Base-by-base conservation (phyloP, 2,329 filamentous ascomycete genomes). In the Ascochyta fabae region DNA sequence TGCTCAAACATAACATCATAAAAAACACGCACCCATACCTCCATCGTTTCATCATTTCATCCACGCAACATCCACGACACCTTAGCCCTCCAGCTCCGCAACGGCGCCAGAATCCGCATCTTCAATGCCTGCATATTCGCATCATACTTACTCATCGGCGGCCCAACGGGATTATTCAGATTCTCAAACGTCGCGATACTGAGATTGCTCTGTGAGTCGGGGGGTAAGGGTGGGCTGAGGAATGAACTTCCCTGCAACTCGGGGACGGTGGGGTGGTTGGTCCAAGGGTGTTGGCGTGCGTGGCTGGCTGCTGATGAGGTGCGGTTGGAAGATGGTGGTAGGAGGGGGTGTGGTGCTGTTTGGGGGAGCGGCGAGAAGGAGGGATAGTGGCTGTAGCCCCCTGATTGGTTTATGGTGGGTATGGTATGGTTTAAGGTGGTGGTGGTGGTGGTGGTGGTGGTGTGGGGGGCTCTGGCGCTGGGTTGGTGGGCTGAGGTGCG, bases 131-230 rank as follows among this genome's bases (percentile, higher is more conserved):
- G 16, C 3, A 46, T 22, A 12, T 52, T 27, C 7, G 49, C 49
- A 13, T 36, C 33, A 16, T 35, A 16, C 2, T 6, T 29, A 8
- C 6, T 26, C 10, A 34, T 23, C n/a, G 43, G 29, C 7, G 43
- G 49, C 1, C 19, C 35, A 3, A 29, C 5, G 10, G 23, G 6
- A 4, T 12, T 9, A 7, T 33, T 26, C 2, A 29, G 33, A 10
- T 44, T 44, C 4, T 29, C 40, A 19, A 44, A 50, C 3, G 49
- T 53, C 10, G 23, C 36, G 9, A 42, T 12, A 34, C 49, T 53
- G 5, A 22, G 12, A 3, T 15, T 47, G 42, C 15, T 35, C 23
- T 6, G 33, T 2, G 16, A 12, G 35, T 9, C 1, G 9, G 36
- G 19, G 29, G 12, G 6, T n/a, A 35, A 35, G 33, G 33, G 33